Evolutionary conservation across 73 alveolate species (phyloP).

Genomic region (Paramecium biaurelia): DNA sequence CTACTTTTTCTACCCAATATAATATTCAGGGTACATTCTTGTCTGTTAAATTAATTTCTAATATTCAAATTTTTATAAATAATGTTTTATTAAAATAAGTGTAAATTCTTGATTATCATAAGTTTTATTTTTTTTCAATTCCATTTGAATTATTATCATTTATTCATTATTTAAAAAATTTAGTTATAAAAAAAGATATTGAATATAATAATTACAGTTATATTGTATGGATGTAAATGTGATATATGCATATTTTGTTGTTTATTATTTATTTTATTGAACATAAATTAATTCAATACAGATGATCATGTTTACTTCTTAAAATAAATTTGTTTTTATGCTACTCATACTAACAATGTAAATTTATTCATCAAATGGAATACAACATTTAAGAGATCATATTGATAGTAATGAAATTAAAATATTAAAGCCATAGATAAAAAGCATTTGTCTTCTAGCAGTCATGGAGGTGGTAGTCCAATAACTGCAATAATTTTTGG

Average conservation of each 20-base stretch:
- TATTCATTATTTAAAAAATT: too few species aligned
- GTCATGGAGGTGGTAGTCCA: neutral
- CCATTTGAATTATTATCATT: too few species aligned
- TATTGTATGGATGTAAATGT: too few species aligned
- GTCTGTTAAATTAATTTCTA: neutral
- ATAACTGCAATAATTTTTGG: neutral
- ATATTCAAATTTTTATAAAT: neutral
- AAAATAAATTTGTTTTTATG: neutral
- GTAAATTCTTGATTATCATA: neutral
- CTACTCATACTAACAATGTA: neutral
- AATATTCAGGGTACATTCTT: constrained; percentile 3
- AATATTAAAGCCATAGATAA: neutral
- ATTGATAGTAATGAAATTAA: neutral
- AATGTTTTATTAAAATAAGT: neutral
- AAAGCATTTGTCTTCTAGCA: neutral
- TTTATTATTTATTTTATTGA: neutral
- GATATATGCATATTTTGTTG: neutral
- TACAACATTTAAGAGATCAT: neutral
- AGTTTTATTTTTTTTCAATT: neutral
- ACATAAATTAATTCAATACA: neutral
- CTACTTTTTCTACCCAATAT: neutral
- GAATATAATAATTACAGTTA: too few species aligned
- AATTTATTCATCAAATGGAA: neutral
- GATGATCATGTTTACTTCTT: neutral
- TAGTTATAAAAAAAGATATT: too few species aligned